phyloP scores from a whole-genome alignment of 371 early-diverging fungal genomes.

The Smittium culicis region DNA sequence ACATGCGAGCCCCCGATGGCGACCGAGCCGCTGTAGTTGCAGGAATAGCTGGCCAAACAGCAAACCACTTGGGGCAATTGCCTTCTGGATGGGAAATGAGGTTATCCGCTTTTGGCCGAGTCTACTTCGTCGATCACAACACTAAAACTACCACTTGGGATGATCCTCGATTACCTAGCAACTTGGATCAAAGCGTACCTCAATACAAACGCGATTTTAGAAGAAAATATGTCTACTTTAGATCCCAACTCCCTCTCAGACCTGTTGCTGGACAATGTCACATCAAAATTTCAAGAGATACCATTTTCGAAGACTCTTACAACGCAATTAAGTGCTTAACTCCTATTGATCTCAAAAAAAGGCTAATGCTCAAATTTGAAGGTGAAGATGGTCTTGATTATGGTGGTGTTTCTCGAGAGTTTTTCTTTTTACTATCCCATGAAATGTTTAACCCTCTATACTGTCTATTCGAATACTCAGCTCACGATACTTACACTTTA shows the following conservation, averaged over 20 bases:
- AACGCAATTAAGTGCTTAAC: constrained; percentile 79
- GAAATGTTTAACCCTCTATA: constrained; percentile 98
- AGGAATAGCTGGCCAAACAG: constrained; percentile 48
- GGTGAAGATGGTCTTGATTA: constrained; percentile 97
- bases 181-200: constrained; percentile 83
- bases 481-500: constrained; percentile 90
- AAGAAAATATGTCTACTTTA: constrained; percentile 86
- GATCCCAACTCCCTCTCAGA: constrained; percentile 80
- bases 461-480: constrained; percentile 93
- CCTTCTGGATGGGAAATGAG: constrained; percentile 97
- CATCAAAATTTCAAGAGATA: constrained; percentile 70
- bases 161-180: constrained; percentile 86
- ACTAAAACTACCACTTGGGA: constrained; percentile 93
- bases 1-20: constrained; percentile 21
- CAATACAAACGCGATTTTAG: constrained; percentile 97
- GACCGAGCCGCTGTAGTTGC: constrained; percentile 24
- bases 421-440: constrained; percentile 88
- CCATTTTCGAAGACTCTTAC: constrained; percentile 89
- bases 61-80: constrained; percentile 51
- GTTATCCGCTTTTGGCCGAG: constrained; percentile 76
- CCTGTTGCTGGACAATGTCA: constrained; percentile 87
- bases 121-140: constrained; percentile 89
- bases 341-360: constrained; percentile 77
- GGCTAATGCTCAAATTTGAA: constrained; percentile 92
- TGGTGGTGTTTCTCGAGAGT: constrained; percentile 94